These are phyloP conservation scores for Anthracocystis panici-leucophaei DNA, from an alignment of 1,284 basidiomycete genomes.

Conservation along the genomic window DNA sequence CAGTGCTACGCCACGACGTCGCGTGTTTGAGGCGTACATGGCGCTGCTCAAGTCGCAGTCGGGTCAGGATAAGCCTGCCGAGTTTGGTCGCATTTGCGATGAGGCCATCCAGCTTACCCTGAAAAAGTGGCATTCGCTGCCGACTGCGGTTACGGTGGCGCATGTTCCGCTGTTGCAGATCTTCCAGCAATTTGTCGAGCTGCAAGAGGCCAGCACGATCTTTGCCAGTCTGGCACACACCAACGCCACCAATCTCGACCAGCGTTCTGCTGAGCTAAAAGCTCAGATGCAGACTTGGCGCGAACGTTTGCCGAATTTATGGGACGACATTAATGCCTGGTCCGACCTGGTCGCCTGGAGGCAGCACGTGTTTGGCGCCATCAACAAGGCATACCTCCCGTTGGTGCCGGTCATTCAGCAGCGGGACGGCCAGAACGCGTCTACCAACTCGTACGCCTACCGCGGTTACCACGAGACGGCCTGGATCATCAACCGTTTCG, in stretches of 20 bases:
- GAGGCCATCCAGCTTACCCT: conserved; percentile 97
- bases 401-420: conserved; percentile 72
- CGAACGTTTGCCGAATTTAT: conserved; percentile 92
- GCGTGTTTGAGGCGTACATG: conserved; percentile 95
- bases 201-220: conserved; percentile 85
- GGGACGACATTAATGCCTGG: conserved; percentile 99
- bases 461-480: conserved; percentile 99
- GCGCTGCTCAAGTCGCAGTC: conserved; percentile 77
- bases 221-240: conserved; percentile 91
- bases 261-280: conserved; percentile 94
- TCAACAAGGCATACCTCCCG: conserved; percentile 96
- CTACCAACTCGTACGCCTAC: conserved; percentile 84
- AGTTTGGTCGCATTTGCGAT: conserved; percentile 78
- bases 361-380: conserved; percentile 88
- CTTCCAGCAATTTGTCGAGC: conserved; percentile 98
- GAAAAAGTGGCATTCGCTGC: conserved; percentile 93
- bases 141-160: conserved; percentile 85
- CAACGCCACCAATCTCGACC: conserved; percentile 88
- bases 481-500: conserved; percentile 99
- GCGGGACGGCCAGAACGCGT: conserved; percentile 73
- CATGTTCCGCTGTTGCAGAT: conserved; percentile 95
- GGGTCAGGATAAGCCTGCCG: conserved; percentile 60
- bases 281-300: conserved; percentile 80
- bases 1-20: conserved; percentile 88
- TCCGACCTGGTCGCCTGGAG: conserved; percentile 98